Evolutionary conservation across 2,329 filamentous ascomycete species (phyloP), one percentile per base, ranked within the genome.

Genomic region (Paracoccidioides brasiliensis): DNA sequence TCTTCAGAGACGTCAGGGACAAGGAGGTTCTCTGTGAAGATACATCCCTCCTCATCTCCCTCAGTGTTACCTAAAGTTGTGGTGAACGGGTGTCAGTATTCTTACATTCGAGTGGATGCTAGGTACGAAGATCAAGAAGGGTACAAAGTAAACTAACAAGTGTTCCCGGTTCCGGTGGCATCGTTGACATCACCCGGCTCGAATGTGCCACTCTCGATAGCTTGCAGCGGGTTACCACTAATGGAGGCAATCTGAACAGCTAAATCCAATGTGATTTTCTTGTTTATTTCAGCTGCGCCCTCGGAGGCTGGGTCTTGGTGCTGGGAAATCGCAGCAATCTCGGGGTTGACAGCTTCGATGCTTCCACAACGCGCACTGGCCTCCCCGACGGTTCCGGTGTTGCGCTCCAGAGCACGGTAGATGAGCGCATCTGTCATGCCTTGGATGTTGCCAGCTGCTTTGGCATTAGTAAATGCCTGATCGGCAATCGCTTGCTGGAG

Each of bases 251-350:
- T 78, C 69, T 85, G 80, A 53, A 73, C 69, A 15, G 83, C 82
- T 3, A 85, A 72, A 46, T 75, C 76, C 5, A 83, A 72, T 49
- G 80, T 76, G 60, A 85, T 79, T 40, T 74, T 72, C 72, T 83
- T 84, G 74, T 86, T 86, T 50, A 73, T 70, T 1, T 66, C 76
- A 12, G 76, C 75, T 10, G 82, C 80, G 44, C 76, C 77, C 3
- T 74, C 64, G 0, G 80, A 80, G 22, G 83, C 83, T 33, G 83
- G 81, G 66, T 86, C 83, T 70, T 86, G 82, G 69, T 86, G 83
- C 69, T 84, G 81, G 54, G 74, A 70, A 57, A 86, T 66, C 45
- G 80, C 80, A 33, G 75, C 78, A 63, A 86, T 84, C 71, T 86
- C 82, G 2, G 82, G 76, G 70, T 86, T 86, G 56, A 74, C 73